These are phyloP conservation scores for Phyllosticta capitalensis DNA, from an alignment of 2,329 filamentous ascomycete species.

Conservation along the genomic window DNA sequence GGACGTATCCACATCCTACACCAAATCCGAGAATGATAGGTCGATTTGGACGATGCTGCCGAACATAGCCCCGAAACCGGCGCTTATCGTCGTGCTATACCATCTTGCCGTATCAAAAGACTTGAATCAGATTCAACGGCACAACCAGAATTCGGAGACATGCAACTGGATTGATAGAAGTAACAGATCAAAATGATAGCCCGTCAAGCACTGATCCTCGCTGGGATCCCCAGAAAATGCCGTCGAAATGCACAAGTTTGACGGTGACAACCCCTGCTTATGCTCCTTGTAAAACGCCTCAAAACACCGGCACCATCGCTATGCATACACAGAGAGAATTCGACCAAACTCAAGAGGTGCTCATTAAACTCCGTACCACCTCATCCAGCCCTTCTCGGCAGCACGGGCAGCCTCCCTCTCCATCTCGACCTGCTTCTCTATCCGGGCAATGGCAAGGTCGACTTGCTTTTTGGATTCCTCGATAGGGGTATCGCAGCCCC, in stretches of 20 bases:
- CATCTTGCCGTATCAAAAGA: no score
- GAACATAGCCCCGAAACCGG: not conserved
- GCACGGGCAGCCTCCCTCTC: not conserved
- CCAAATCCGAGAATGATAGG: not conserved
- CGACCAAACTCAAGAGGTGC: not conserved
- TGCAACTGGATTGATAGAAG: not conserved
- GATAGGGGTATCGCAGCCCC: conserved; percentile 49
- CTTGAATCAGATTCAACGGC: no score
- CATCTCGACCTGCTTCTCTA: not conserved
- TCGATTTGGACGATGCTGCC: not conserved
- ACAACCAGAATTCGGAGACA: not conserved
- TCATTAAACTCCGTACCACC: not conserved
- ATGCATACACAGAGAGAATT: not conserved
- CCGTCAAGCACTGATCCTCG: not conserved
- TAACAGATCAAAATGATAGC: not conserved
- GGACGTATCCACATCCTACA: not conserved
- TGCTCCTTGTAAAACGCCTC: not conserved
- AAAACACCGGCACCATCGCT: not conserved
- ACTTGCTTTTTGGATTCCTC: conserved; percentile 32
- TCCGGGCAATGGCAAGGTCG: not conserved
- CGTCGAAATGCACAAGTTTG: not conserved
- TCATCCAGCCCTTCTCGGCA: not conserved
- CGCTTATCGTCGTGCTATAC: no score
- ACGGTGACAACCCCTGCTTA: not conserved
- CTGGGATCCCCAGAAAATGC: not conserved